A percentile compares a stretch with the other conserved stretches of the same genome.
Conservation (phyloP, 2,329 filamentous ascomycete species). For the Fusarium domesticum region DNA sequence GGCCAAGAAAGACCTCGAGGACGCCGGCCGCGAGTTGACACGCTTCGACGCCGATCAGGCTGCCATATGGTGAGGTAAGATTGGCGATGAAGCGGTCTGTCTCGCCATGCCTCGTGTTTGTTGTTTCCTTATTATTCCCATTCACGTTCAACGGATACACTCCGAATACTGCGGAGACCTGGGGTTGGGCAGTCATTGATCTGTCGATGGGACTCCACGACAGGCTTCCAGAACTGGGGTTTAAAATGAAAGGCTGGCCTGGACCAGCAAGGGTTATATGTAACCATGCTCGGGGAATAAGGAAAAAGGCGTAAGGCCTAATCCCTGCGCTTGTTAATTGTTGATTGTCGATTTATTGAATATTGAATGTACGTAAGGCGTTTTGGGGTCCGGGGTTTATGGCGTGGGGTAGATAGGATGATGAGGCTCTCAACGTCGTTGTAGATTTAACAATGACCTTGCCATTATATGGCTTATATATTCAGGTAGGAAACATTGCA, state of each 20-base stretch:
- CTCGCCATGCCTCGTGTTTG: not conserved
- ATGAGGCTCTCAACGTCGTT: constrained; percentile 12
- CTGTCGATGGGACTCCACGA: constrained; percentile 7
- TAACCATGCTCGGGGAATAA: constrained; percentile 9
- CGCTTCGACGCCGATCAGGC: constrained; percentile 86
- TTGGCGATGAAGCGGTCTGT: not conserved
- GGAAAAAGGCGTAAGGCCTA: constrained; percentile 12
- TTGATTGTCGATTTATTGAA: constrained; percentile 7
- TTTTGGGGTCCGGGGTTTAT: constrained; percentile 15
- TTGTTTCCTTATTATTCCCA: constrained; percentile 1
- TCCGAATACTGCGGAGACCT: constrained; percentile 1
- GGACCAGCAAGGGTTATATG: constrained; percentile 8
- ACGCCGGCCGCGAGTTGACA: constrained; percentile 83
- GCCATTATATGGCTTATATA: not conserved
- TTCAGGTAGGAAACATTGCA: not conserved
- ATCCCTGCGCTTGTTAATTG: constrained; percentile 15
- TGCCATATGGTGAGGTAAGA: constrained; percentile 50
- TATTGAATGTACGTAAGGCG: constrained; percentile 28
- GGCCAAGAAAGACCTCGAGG: constrained; percentile 97
- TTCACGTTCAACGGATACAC: constrained; percentile 4
- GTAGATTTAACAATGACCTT: constrained; percentile 12
- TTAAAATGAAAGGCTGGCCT: constrained; percentile 11
- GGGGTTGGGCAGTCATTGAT: not conserved
- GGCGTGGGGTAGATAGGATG: constrained; percentile 7
- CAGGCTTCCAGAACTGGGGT: constrained; percentile 5